Percentiles rank a stretch among this genome's conserved stretches.
Conservation (phyloP, 176 grass and related monocot genomes). For the Ananas comosus region DNA sequence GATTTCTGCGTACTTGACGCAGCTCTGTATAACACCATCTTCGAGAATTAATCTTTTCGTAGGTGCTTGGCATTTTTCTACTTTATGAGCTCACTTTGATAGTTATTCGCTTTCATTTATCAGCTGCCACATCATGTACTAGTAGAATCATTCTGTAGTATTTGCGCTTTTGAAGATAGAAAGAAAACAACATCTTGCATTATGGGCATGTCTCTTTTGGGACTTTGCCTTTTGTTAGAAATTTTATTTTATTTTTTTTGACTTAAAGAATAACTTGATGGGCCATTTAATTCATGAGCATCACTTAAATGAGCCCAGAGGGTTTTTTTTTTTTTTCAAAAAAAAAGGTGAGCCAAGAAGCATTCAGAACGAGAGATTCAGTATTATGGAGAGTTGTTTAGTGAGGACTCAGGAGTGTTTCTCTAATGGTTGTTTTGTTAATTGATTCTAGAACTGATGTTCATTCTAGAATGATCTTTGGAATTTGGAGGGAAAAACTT, state of each 20-base stretch:
- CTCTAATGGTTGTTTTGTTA: not conserved
- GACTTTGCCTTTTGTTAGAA: constrained; percentile 34
- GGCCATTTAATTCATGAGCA: constrained; percentile 10
- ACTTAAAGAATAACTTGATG: constrained; percentile 12
- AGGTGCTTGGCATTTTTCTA: not conserved
- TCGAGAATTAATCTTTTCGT: not conserved
- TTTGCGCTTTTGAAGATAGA: constrained; percentile 28
- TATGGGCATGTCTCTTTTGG: constrained; percentile 26
- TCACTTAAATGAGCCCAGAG: constrained; percentile 2
- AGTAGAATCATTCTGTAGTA: constrained; percentile 43
- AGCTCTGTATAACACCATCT: not conserved
- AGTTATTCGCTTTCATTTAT: not conserved
- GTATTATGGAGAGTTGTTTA: not conserved
- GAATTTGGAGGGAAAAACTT: not conserved
- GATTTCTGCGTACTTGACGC: too few relatives aligned
- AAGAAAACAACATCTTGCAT: constrained; percentile 26
- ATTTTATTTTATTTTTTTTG: not conserved
- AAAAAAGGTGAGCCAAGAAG: not conserved
- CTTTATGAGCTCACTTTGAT: constrained; percentile 23
- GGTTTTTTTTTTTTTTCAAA: too few relatives aligned
- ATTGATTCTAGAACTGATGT: not conserved
- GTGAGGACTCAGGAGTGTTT: not conserved
- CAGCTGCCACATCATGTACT: constrained; percentile 11
- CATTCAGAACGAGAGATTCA: not conserved
- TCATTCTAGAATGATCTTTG: not conserved